These are phyloP conservation scores for Pancytospora philotis DNA, from an alignment of 371 early-diverging fungal species.

Conservation along the genomic window DNA sequence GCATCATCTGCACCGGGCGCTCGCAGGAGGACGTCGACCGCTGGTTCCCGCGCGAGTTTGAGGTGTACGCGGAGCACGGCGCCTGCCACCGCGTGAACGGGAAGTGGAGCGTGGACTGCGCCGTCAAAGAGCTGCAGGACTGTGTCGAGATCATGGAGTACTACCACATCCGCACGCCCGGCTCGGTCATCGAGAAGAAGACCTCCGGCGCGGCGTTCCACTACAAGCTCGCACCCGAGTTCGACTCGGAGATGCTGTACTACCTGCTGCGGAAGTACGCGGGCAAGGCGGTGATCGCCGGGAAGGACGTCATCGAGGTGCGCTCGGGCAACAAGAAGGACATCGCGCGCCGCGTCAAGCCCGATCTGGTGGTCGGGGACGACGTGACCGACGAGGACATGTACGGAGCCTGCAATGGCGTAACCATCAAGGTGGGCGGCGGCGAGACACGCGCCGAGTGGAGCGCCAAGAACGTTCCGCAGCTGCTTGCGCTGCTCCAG, in stretches of 20 bases:
- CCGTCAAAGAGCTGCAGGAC: constrained; percentile 31
- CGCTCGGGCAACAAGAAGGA: constrained; percentile 44
- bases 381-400: constrained; percentile 59
- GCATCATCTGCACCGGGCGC: constrained; percentile 57
- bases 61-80: constrained; percentile 59
- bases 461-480: constrained; percentile 3
- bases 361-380: constrained; percentile 55
- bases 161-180: constrained; percentile 53
- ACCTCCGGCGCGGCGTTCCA: constrained; percentile 56
- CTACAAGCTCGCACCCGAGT: constrained; percentile 36
- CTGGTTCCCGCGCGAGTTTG: constrained; percentile 53
- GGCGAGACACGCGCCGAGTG: constrained; percentile 5
- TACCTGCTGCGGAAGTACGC: constrained; percentile 5
- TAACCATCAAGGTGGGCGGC: constrained; percentile 37
- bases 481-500: constrained; percentile 1
- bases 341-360: constrained; percentile 26
- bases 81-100: constrained; percentile 37
- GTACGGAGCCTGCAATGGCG: constrained; percentile 39
- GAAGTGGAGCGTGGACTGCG: constrained; percentile 34
- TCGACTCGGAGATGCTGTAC: constrained; percentile 38
- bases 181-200: constrained; percentile 55
- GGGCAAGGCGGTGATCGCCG: constrained; percentile 37
- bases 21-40: constrained; percentile 44
- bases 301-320: constrained; percentile 56
- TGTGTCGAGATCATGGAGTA: constrained; percentile 30